Evolutionary conservation across 352 stramenopile species (phyloP), one percentile per base, ranked within the genome.

Genomic region (Pythium phragmiticola): DNA sequence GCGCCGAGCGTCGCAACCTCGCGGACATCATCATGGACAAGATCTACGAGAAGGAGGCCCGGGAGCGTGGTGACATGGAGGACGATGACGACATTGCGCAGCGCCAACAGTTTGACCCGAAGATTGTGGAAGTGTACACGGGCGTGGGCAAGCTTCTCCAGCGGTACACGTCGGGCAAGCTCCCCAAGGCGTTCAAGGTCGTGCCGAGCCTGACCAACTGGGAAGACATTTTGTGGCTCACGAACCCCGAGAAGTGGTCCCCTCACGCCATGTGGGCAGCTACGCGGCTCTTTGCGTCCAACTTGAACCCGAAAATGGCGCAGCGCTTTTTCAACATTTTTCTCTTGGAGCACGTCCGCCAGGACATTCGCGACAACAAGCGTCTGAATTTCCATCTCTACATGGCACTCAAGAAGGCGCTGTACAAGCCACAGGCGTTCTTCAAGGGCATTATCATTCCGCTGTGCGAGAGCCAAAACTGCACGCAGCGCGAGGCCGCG

Each of bases 171-270:
- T 96, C 94, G 5, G 98, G 98, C 50, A 99, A 99, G 74, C 78
- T 99, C 43, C 98, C 98, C 7, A 99, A 99, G 81, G 97, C 98
- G 17, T 99, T 99, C 81, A 99, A 99, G 82, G 98, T 99, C 37
- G 98, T 99, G 63, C 98, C 98, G 21, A 98, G 93, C 26, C 73
- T 99, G 50, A 96, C 84, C 64, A 99, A 99, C 78, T 99, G 98
- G 98, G 98, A 99, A 67, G 96, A 95, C 62, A 95, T 96, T 72
- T 72, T 99, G 62, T 99, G 97, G 84, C 83, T 99, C 45, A 99
- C 98, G 26, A 88, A 83, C 57, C 98, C 98, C 4, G 96, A 99
- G 64, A 89, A 94, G 69, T 99, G 97, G 97, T 99, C 97, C 11
- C 96, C 96, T n/a, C 96, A 99, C 63, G 95, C 97, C 9, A 99